Percentiles rank a stretch among this genome's conserved stretches.
Evolutionary conservation across 108 stramenopile species (phyloP).

Genomic region (Nitzschia sp.): DNA sequence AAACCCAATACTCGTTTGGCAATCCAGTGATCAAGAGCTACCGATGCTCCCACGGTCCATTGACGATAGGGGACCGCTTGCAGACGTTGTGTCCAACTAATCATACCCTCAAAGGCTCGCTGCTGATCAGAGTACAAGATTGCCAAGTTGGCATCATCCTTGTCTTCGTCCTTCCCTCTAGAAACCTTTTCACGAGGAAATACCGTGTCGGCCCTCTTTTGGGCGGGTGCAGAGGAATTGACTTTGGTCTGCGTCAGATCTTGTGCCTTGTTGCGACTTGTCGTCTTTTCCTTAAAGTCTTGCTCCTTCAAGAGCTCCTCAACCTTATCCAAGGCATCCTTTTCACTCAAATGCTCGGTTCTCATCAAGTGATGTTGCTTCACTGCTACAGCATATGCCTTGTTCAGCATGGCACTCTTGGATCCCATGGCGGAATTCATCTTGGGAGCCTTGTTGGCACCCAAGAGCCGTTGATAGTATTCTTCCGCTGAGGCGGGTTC

Average conservation of each 20-base stretch:
- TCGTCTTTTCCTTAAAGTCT: conserved; percentile 38
- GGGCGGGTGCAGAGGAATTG: background rate
- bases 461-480: conserved; percentile 69
- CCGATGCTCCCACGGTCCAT: conserved; percentile 85
- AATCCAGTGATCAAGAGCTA: conserved; percentile 88
- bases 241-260: conserved; percentile 26
- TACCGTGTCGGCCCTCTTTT: conserved; percentile 31
- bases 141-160: conserved; percentile 12
- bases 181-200: conserved; percentile 13
- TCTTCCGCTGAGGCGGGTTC: conserved; percentile 52
- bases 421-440: conserved; percentile 65
- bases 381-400: conserved; percentile 77
- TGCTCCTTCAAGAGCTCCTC: conserved; percentile 65
- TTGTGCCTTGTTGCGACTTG: conserved; percentile 33
- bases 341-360: conserved; percentile 49
- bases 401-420: conserved; percentile 61
- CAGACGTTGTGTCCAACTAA: conserved; percentile 69
- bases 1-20: conserved; percentile 68
- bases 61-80: conserved; percentile 70
- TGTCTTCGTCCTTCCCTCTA: conserved; percentile 12
- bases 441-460: conserved; percentile 38
- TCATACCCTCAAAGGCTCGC: conserved; percentile 67
- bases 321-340: conserved; percentile 63
- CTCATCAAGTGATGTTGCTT: conserved; percentile 75
- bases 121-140: conserved; percentile 45